These are phyloP conservation scores for Pythium guiyangense DNA, from an alignment of 352 stramenopile genomes.

Conservation along the genomic window DNA sequence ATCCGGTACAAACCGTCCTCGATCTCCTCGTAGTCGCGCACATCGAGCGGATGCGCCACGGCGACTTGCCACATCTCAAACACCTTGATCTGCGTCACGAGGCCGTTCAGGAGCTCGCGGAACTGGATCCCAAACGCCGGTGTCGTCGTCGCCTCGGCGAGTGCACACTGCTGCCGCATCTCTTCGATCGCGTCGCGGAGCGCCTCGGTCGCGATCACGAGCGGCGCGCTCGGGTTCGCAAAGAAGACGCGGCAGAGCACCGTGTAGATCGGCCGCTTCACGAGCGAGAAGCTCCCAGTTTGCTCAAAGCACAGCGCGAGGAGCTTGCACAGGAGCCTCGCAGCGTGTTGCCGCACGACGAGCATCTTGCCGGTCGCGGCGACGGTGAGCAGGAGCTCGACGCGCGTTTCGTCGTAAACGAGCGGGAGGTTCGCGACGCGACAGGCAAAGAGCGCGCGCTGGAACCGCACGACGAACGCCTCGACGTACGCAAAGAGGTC, in stretches of 20 bases:
- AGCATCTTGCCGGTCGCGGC: conserved; percentile 29
- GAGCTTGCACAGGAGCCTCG: conserved; percentile 43
- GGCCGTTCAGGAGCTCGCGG: conserved; percentile 36
- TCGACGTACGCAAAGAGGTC: conserved; percentile 51
- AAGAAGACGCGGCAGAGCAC: conserved; percentile 49
- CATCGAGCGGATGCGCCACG: conserved; percentile 16
- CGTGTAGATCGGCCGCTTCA: conserved; percentile 43
- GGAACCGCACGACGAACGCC: conserved; percentile 44
- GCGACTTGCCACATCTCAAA: conserved; percentile 51
- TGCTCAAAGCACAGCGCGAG: conserved; percentile 49
- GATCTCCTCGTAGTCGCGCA: conserved; percentile 50
- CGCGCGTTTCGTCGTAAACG: conserved; percentile 46
- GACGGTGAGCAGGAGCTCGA: conserved; percentile 44
- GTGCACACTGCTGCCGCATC: conserved; percentile 32
- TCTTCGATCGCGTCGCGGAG: conserved; percentile 49
- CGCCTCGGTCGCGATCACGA: conserved; percentile 22
- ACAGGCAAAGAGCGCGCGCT: conserved; percentile 44
- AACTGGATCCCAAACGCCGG: conserved; percentile 44
- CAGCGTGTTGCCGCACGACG: conserved; percentile 28
- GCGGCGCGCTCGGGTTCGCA: conserved; percentile 5
- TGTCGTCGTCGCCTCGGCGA: conserved; percentile 12
- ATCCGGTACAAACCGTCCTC: conserved; percentile 54
- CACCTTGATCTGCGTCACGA: conserved; percentile 49
- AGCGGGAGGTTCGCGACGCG: conserved; percentile 40
- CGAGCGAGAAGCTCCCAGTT: conserved; percentile 51